Evolutionary conservation across 1,284 basidiomycete species (phyloP).

Genomic region (Earliella scabrosa): DNA sequence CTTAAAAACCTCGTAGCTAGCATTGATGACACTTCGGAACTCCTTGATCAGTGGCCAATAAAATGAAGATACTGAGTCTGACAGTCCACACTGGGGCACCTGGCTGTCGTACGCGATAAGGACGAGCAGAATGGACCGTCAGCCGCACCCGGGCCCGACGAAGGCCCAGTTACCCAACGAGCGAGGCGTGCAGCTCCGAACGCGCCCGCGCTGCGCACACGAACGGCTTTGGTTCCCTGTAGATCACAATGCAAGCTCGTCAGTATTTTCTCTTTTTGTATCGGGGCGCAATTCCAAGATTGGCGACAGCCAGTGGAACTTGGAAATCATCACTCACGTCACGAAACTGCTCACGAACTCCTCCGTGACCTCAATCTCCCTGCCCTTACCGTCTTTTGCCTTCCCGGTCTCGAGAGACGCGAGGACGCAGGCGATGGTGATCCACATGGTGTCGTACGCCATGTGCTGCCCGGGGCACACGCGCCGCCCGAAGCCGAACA

Average conservation of each 20-base stretch:
- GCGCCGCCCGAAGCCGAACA: conserved; percentile 32
- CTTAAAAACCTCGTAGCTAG: too few species aligned
- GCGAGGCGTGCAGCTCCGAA: conserved; percentile 8
- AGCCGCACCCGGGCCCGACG: too few species aligned
- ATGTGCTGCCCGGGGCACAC: conserved; percentile 28
- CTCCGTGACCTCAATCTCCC: conserved; percentile 15
- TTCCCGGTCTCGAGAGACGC: conserved; percentile 30
- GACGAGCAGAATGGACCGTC: too few species aligned
- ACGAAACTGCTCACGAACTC: conserved; percentile 15
- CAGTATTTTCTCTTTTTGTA: too few species aligned
- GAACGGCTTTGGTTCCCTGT: conserved; percentile 25
- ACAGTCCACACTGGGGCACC: too few species aligned
- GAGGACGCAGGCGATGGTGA: conserved; percentile 26
- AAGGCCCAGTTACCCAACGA: too few species aligned
- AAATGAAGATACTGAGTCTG: too few species aligned
- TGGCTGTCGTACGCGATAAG: too few species aligned
- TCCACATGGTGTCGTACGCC: conserved; percentile 30
- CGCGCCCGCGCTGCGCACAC: conserved; percentile 13
- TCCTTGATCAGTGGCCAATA: too few species aligned
- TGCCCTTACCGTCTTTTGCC: conserved; percentile 8
- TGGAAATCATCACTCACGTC: conserved; percentile 3
- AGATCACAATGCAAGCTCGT: not conserved
- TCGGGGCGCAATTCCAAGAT: too few species aligned
- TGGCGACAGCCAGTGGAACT: too few species aligned
- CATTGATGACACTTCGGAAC: too few species aligned